Evolutionary conservation across 2,329 filamentous ascomycete species (phyloP).

Genomic region (Ophiostoma pallidulum): DNA sequence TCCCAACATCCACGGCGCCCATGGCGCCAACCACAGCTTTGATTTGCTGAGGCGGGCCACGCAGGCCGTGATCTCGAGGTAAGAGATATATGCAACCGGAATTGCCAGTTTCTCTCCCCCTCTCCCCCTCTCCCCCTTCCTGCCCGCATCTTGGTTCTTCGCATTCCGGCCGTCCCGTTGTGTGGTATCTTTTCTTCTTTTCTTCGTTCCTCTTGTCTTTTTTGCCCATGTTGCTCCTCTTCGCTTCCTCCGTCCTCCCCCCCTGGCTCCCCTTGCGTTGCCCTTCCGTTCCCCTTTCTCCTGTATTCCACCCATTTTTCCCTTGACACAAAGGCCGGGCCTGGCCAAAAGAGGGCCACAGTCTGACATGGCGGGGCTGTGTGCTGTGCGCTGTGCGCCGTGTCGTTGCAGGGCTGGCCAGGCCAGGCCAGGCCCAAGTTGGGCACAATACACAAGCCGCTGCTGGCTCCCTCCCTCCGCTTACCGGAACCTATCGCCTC

Average conservation of each 20-base stretch:
- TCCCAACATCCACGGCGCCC: conserved; percentile 23
- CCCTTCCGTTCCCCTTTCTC: too few relatives aligned
- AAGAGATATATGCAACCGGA: conserved; percentile 22
- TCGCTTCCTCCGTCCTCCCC: background rate
- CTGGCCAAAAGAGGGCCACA: too few relatives aligned
- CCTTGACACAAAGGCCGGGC: too few relatives aligned
- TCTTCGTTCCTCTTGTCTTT: background rate
- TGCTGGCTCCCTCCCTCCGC: too few relatives aligned
- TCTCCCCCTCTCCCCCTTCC: background rate
- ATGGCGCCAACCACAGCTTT: conserved; percentile 24
- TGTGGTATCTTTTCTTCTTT: background rate
- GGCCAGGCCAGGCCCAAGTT: too few relatives aligned
- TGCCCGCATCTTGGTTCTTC: background rate
- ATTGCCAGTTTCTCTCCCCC: background rate
- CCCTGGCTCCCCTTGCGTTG: background rate
- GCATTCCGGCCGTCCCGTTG: background rate
- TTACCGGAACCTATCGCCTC: too few relatives aligned
- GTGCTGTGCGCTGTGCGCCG: too few relatives aligned
- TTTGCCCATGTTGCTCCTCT: too few relatives aligned
- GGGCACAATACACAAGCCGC: too few relatives aligned
- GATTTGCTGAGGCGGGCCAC: conserved; percentile 51
- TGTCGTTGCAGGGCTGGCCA: too few relatives aligned
- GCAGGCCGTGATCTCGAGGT: conserved; percentile 55
- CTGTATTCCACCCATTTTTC: background rate
- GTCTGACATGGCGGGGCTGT: too few relatives aligned